Conservation (phyloP, 208 protist species). For the Balamuthia mandrillaris region DNA sequence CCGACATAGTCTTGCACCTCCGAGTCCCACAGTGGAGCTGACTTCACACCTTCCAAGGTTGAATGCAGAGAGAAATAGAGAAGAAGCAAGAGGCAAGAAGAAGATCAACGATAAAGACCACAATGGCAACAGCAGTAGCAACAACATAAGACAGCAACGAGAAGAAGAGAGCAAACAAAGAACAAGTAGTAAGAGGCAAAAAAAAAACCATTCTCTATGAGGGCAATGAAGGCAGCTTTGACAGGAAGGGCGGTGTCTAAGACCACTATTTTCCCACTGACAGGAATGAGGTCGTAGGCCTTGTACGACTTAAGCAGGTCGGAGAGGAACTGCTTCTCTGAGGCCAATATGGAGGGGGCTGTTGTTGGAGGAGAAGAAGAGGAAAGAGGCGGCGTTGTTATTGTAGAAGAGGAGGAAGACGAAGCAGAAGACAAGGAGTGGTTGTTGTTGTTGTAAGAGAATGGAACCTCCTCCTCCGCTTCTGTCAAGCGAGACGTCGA, state of each 20-base stretch:
- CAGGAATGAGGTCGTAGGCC: conserved; percentile 56
- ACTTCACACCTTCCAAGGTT: conserved; percentile 56
- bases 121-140: neutral
- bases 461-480: too few species aligned
- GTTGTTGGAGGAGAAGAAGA: too few species aligned
- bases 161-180: neutral
- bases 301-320: conserved; percentile 47
- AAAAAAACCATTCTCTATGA: conserved; percentile 48
- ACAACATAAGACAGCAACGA: neutral
- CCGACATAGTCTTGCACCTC: conserved; percentile 45
- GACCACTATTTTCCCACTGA: conserved; percentile 60
- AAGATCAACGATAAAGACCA: neutral
- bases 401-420: too few species aligned
- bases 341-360: too few species aligned
- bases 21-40: conserved; percentile 55
- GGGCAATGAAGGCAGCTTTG: conserved; percentile 53
- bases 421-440: too few species aligned
- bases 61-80: neutral
- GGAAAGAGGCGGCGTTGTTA: too few species aligned
- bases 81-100: neutral
- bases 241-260: conserved; percentile 52
- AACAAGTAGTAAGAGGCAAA: neutral
- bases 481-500: too few species aligned
- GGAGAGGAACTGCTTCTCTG: conserved; percentile 3
- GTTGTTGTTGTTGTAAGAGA: too few species aligned